Conservation (phyloP, 495 filamentous ascomycete genomes). For the Tuber borchii region DNA sequence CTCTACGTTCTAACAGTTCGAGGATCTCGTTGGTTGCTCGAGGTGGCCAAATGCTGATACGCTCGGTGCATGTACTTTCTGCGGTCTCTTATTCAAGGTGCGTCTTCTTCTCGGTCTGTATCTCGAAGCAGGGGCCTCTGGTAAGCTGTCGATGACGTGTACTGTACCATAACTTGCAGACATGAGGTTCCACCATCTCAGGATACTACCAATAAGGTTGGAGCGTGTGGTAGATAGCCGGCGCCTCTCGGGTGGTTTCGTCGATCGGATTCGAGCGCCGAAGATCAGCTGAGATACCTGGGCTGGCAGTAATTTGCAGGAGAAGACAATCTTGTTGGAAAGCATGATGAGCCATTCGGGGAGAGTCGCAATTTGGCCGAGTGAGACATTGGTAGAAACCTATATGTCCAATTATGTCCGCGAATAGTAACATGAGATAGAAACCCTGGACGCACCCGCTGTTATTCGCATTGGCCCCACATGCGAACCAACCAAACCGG, state of each 20-base stretch:
- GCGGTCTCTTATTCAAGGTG: not conserved
- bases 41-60: not conserved
- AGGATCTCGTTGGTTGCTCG: not conserved
- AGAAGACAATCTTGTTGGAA: not conserved
- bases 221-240: not conserved
- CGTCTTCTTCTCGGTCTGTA: not conserved
- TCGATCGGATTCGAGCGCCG: not conserved
- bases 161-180: not conserved
- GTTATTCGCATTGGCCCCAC: not conserved
- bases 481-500: not conserved
- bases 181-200: not conserved
- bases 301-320: not conserved
- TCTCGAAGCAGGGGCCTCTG: not conserved
- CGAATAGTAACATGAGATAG: not conserved
- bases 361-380: not conserved
- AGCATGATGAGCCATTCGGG: not conserved
- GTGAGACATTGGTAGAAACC: not conserved
- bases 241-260: not conserved
- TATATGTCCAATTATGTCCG: not conserved
- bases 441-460: not conserved
- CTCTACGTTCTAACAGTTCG: not conserved
- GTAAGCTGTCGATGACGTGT: not conserved
- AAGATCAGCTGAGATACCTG: not conserved
- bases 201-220: not conserved
- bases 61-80: not conserved